Base-by-base conservation (phyloP, 2,329 filamentous ascomycete genomes). In the Aureobasidium sp. region DNA sequence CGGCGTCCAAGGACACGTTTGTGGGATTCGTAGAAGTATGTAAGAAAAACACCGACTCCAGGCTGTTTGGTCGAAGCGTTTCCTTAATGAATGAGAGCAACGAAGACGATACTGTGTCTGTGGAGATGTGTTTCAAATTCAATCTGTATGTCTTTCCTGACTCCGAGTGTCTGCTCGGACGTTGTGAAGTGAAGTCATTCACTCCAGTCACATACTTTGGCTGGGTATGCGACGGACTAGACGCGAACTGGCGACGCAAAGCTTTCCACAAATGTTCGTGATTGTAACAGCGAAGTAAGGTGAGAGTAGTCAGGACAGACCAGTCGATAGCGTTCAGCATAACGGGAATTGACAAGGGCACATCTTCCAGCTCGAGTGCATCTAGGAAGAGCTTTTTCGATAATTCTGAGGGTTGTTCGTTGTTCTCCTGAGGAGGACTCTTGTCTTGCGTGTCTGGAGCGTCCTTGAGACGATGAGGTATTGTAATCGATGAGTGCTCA, bases 11-110 rank as follows among this genome's bases (percentile, higher is more conserved):
- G 3, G 82, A 80, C 0, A 92, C 86, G 8, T 76, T 76, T 63
- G 81, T 72, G 67, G 82, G 70, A 77, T 92, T 88, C 3, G 34
- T 15, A 13, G 57, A 24, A 32, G 17, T n/a, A 12, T 60, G 57
- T 72, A 92, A 89, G 53, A 94, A 74, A 71, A 92, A 92, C 10
- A 94, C 78, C 9, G 86, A 86, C 73, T 94, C 88, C n/a, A 94
- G 78, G 32, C 84, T 88, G 71, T 94, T 90, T 0, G 90, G 90
- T 24, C 86, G 87, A 41, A 94, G 78, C 0, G 88, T 87, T 65
- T 92, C 88, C 68, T 87, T 89, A 65, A 94, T 79, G 70, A 94
- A 93, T 1, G 81, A 79, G 60, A 94, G 84, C 17, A 94, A 76
- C 27, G 86, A 79, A 8, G 82, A 78, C 0, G 88, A 89, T 2